phyloP scores from a whole-genome alignment of 2,329 filamentous ascomycete genomes.

The Colletotrichum cereale region DNA sequence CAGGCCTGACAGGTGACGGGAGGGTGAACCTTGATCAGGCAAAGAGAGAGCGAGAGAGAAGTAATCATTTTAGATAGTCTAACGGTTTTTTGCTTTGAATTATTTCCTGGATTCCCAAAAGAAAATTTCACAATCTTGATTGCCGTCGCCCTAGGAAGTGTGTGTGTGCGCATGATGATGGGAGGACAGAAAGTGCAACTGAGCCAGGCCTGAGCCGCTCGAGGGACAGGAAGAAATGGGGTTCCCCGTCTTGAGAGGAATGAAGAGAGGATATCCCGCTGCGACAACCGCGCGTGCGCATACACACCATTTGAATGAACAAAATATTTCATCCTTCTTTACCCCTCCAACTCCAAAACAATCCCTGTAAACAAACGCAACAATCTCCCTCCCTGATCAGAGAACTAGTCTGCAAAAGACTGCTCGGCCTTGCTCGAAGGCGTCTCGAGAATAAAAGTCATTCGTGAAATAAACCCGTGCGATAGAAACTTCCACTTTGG shows the following conservation, averaged over 20 bases:
- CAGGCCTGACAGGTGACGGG: not conserved
- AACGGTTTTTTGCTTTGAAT: not conserved
- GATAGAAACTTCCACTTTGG: constrained; percentile 38
- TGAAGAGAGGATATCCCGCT: not conserved
- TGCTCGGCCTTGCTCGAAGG: not conserved
- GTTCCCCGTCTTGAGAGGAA: not conserved
- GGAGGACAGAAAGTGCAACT: not conserved
- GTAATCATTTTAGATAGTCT: not conserved
- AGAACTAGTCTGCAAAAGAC: not conserved
- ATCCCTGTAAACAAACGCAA: not conserved
- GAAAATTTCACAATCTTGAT: not conserved
- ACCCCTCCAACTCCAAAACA: constrained; percentile 25
- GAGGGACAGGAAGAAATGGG: no score
- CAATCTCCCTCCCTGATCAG: not conserved
- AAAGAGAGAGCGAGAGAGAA: not conserved
- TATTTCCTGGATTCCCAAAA: not conserved
- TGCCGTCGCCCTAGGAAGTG: not conserved
- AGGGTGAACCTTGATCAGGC: not conserved
- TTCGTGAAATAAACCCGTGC: constrained; percentile 8
- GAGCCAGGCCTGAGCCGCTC: not conserved
- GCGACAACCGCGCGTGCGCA: not conserved
- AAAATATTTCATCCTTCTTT: constrained; percentile 19
- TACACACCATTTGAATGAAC: not conserved
- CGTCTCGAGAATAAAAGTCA: constrained; percentile 5
- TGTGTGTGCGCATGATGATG: not conserved